phyloP scores from a whole-genome alignment of 140 eudicot species.

The Bidens hawaiensis region DNA sequence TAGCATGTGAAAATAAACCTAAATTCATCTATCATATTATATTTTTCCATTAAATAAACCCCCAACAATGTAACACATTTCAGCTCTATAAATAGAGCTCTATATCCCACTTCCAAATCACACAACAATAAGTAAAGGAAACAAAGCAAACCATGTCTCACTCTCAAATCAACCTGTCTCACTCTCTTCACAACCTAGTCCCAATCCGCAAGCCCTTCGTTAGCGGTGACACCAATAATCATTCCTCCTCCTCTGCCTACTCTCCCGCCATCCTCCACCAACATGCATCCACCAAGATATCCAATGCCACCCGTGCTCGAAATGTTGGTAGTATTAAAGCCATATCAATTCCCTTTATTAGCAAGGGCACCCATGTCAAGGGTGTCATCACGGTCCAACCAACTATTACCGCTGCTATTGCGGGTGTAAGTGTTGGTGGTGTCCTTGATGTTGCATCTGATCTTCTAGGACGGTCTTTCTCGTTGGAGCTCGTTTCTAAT shows the following conservation, averaged over 20 bases:
- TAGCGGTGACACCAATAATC: conserved; percentile 4
- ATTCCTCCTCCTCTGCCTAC: conserved; percentile 21
- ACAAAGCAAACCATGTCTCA: conserved; percentile 5
- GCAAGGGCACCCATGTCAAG: conserved; percentile 11
- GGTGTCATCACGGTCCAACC: conserved; percentile 28
- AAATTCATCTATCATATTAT: not conserved
- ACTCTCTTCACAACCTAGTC: conserved; percentile 14
- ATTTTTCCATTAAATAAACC: no score
- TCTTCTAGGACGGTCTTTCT: conserved; percentile 15
- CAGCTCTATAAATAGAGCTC: conserved; percentile 10
- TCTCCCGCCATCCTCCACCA: conserved; percentile 12
- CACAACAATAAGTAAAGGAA: not conserved
- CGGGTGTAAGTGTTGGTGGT: conserved; percentile 12
- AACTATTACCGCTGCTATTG: conserved; percentile 8
- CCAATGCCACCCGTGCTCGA: conserved; percentile 2
- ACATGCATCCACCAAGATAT: conserved; percentile 1
- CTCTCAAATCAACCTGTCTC: conserved; percentile 7
- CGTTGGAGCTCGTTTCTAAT: conserved; percentile 26
- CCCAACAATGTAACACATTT: not conserved
- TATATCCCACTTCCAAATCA: not conserved
- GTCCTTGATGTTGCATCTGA: conserved; percentile 7
- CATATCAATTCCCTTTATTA: conserved; percentile 9
- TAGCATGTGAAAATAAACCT: not conserved
- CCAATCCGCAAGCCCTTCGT: conserved; percentile 17
- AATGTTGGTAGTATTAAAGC: conserved; percentile 9